Percentiles rank a stretch among this genome's conserved stretches.
These are phyloP conservation scores for Meyerozyma athensensis DNA, from an alignment of 1,139 yeast species.

Conservation along the genomic window DNA sequence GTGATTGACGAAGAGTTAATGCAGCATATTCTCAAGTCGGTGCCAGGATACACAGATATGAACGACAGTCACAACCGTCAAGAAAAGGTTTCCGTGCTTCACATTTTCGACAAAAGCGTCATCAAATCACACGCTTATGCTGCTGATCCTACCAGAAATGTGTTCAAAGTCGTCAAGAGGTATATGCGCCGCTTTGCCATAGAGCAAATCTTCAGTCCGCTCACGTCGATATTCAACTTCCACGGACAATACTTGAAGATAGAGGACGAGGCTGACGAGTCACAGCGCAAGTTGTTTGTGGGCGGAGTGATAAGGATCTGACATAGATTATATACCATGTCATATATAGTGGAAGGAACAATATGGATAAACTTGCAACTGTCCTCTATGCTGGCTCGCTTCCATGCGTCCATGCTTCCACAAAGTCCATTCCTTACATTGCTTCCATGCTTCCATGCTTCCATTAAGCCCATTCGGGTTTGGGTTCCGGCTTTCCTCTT, in stretches of 20 bases:
- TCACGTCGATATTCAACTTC: slow-evolving; percentile 23
- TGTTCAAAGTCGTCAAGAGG: slow-evolving; percentile 13
- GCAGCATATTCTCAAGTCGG: slow-evolving; percentile 20
- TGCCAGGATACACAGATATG: slow-evolving; percentile 19
- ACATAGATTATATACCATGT: slow-evolving; percentile 3
- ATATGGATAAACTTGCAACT: too few species aligned
- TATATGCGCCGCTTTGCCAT: slow-evolving; percentile 19
- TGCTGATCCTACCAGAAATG: slow-evolving; percentile 15
- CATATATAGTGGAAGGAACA: too few species aligned
- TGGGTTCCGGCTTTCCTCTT: slow-evolving; percentile 23
- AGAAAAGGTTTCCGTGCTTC: slow-evolving; percentile 22
- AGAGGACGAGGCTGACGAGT: slow-evolving; percentile 21
- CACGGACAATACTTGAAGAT: slow-evolving; percentile 21
- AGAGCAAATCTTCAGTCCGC: slow-evolving; percentile 25
- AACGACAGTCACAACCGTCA: slow-evolving; percentile 8
- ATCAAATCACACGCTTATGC: slow-evolving; percentile 22
- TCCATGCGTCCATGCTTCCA: background rate
- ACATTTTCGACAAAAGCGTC: slow-evolving; percentile 34
- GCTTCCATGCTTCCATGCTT: background rate
- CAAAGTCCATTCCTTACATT: background rate
- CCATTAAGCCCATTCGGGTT: slow-evolving; percentile 40
- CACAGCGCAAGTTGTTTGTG: slow-evolving; percentile 21
- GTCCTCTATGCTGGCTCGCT: background rate
- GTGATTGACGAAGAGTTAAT: slow-evolving; percentile 22
- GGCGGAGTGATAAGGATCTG: slow-evolving; percentile 24